phyloP scores from a whole-genome alignment of 306 rosid genomes.

The Argentina anserina region DNA sequence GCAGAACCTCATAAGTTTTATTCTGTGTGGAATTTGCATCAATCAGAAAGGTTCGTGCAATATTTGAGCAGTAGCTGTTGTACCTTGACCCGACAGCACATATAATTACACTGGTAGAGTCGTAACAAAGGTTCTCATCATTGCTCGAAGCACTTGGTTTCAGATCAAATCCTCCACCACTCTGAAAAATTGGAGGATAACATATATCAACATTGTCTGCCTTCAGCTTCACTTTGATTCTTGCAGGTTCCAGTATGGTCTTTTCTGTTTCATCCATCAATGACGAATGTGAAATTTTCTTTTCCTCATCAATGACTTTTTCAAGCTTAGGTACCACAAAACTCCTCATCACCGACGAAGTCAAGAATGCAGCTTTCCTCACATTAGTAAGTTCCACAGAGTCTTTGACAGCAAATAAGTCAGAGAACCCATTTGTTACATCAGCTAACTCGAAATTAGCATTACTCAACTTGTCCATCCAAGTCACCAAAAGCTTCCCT shows the following conservation, averaged over 20 bases:
- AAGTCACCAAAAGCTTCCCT: slow-evolving; percentile 35
- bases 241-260: slow-evolving; percentile 30
- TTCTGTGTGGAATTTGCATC: slow-evolving; percentile 32
- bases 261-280: slow-evolving; percentile 39
- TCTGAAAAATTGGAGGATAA: slow-evolving; percentile 40
- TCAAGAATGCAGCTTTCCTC: slow-evolving; percentile 32
- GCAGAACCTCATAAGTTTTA: slow-evolving; percentile 37
- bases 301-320: slow-evolving; percentile 37
- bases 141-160: slow-evolving; percentile 41
- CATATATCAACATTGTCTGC: slow-evolving; percentile 36
- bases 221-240: slow-evolving; percentile 31
- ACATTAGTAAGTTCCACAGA: slow-evolving; percentile 23
- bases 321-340: slow-evolving; percentile 39
- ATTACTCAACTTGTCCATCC: slow-evolving; percentile 31
- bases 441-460: slow-evolving; percentile 23
- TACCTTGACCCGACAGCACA: slow-evolving; percentile 40
- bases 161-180: slow-evolving; percentile 35
- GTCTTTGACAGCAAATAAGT: slow-evolving; percentile 33
- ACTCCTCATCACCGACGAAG: slow-evolving; percentile 28
- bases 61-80: slow-evolving; percentile 38
- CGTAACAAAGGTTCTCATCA: slow-evolving; percentile 34
- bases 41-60: slow-evolving; percentile 30
- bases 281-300: slow-evolving; percentile 28
- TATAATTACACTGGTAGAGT: slow-evolving; percentile 34
- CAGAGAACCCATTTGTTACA: slow-evolving; percentile 34